Evolutionary conservation across 2,329 filamentous ascomycete genomes (phyloP), one percentile per base, ranked within the genome.

Genomic region (Rhexocercosporidium sp.): DNA sequence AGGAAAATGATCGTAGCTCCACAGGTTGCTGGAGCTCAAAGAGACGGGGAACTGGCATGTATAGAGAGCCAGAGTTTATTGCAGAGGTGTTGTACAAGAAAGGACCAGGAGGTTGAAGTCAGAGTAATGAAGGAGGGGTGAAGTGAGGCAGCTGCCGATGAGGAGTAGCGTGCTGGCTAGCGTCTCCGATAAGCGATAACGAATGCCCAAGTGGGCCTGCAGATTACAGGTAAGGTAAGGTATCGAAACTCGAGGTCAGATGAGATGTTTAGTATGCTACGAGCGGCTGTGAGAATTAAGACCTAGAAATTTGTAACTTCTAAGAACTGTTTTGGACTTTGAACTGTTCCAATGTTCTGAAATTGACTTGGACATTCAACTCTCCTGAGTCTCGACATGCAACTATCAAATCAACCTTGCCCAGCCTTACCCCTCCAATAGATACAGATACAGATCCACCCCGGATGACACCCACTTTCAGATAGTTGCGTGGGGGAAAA

Each of bases 41-140:
- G 20, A 59, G 62, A 54, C 41, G 31, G 59, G 59, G 47, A 31
- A 29, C 16, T 37, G 27, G 39, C 51, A 66, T 65, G 62, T 29
- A 63, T 53, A 31, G 34, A 31, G 39, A 53, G 34, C 22, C 16
- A 62, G 53, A 56, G 37, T 44, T 41, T 60, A n/a, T 60, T 31
- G 39, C 3, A 66, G 51, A 37, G 39, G 41, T 57, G 49, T 62
- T 39, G 51, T 59, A 54, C 47, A 56, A 37, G 27, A 44, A 53
- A 53, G 37, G 62, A 65, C 37, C 59, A 51, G 27, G 39, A 34
- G 12, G 29, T 62, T 47, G 56, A 53, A n/a, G 60, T 44, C 29
- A 34, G 41, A 62, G 20, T 49, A 44, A 20, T 44, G 59, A 29
- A 66, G 59, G 34, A 59, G 57, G 37, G 54, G 54, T 41, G 37